These are phyloP conservation scores for Teratosphaeria zuluensis DNA, from an alignment of 2,329 filamentous ascomycete genomes.

Conservation along the genomic window DNA sequence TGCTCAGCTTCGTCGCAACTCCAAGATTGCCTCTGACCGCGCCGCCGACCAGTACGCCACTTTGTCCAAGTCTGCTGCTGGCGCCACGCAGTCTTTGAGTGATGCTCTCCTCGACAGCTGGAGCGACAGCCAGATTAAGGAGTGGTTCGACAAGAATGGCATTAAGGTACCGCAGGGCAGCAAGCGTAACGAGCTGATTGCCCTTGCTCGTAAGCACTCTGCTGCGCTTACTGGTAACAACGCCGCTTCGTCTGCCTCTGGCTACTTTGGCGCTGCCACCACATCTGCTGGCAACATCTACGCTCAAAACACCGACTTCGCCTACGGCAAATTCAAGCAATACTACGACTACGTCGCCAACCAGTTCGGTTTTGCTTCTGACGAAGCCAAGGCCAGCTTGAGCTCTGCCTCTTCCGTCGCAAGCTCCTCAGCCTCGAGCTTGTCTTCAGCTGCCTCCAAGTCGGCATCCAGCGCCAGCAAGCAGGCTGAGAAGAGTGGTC, in stretches of 20 bases:
- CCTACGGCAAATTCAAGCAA: constrained; percentile 22
- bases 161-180: constrained; percentile 87
- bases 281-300: constrained; percentile 61
- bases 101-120: constrained; percentile 82
- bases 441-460: constrained; percentile 15
- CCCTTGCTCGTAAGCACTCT: constrained; percentile 80
- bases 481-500: constrained; percentile 9
- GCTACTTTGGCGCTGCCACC: constrained; percentile 36
- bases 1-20: constrained; percentile 81
- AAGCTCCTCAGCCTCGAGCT: constrained; percentile 17
- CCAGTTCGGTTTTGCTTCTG: constrained; percentile 36
- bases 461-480: constrained; percentile 20
- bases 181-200: constrained; percentile 78
- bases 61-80: constrained; percentile 45
- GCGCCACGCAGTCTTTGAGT: constrained; percentile 64
- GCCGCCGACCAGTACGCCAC: constrained; percentile 53
- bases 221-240: constrained; percentile 56
- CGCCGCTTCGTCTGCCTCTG: constrained; percentile 33
- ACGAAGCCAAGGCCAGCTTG: constrained; percentile 25
- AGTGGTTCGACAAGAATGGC: constrained; percentile 83
- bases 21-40: constrained; percentile 42
- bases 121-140: constrained; percentile 83
- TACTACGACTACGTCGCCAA: constrained; percentile 36
- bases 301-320: constrained; percentile 64
- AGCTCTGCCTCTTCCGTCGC: constrained; percentile 27